These are phyloP conservation scores for Trichoderma atroviride DNA, from an alignment of 2,329 filamentous ascomycete genomes.

Conservation along the genomic window DNA sequence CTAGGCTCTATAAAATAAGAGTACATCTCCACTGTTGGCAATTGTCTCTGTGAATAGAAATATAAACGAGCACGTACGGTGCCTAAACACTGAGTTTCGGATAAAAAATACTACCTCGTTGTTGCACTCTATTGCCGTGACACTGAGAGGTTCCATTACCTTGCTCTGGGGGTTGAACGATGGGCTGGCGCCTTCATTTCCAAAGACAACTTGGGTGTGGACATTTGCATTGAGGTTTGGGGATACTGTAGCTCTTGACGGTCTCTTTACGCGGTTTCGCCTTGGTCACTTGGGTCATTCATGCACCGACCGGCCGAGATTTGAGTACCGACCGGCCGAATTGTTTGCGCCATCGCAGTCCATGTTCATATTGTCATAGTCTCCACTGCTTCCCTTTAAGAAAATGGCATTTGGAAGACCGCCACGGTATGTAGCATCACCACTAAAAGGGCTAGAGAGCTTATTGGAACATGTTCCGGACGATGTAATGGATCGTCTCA, in stretches of 20 bases:
- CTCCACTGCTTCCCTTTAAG: constrained; percentile 33
- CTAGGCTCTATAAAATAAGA: constrained; percentile 52
- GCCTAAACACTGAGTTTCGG: too few species aligned
- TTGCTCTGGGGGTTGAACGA: background rate
- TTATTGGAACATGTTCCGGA: constrained; percentile 28
- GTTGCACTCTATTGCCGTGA: constrained; percentile 22
- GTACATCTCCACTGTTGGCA: background rate
- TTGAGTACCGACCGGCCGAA: background rate
- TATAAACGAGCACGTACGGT: background rate
- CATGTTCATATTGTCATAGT: constrained; percentile 23
- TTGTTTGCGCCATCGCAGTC: constrained; percentile 25
- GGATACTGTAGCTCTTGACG: constrained; percentile 3
- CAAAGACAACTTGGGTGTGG: constrained; percentile 17
- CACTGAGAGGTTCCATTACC: constrained; percentile 19
- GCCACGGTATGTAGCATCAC: constrained; percentile 31
- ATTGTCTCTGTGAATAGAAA: background rate
- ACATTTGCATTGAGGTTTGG: constrained; percentile 18
- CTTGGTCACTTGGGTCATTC: constrained; percentile 22
- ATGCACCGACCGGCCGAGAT: background rate
- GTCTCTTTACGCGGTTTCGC: constrained; percentile 14
- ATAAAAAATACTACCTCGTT: constrained; percentile 4
- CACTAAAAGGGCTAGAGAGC: constrained; percentile 25
- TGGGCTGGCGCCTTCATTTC: background rate
- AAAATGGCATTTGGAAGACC: constrained; percentile 41
- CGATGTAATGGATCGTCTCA: background rate